Base-by-base conservation (phyloP, 306 rosid genomes). In the Ammopiptanthus mongolicus region DNA sequence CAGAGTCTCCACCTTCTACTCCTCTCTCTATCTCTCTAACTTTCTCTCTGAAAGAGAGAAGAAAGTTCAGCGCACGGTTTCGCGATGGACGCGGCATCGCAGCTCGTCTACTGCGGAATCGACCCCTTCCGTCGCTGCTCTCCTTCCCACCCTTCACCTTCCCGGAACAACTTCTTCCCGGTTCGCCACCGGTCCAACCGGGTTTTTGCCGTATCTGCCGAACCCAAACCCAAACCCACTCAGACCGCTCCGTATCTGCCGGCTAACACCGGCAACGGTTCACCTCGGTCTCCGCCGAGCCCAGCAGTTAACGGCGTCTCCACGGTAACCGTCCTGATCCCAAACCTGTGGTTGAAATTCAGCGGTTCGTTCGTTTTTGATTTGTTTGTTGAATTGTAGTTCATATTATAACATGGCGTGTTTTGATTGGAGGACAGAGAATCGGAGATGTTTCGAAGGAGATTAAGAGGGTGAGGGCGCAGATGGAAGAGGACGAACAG, bases 381-480 rank as follows among this genome's bases (percentile, higher is more conserved):
- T 36, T 10, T 36, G 25, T 10, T 25, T 22, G 65, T 17, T 57
- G 44, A 65, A 2, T 23, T 13, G 1, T 44, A 51, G 22, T 48
- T 9, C 51, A 58, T 65, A 3, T 64, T 41, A 33, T 33, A 4
- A 33, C 7, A 25, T 12, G 22, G 48, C 5, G 58, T 47, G 18
- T 10, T 34, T 53, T 33, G 28, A 0, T 36, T 62, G 53, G 64
- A 50, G 69, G 74, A 51, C 90, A 90, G 98, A 88, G 74, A 82
- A 90, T 95, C 59, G 98, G 98, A 46, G 96, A 90, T 71, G 97
- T 95, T 83, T 95, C 98, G 3, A 82, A 88, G 81, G 98, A 95
- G 73, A 95, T 95, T 52, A 95, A 91, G 86, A 79, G 97, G 76
- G 97, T 95, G 48, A 85, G 98, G 69, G 98, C 97, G 17, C 98